Conservation (phyloP, 306 rosid genomes). For the Castanopsis chinensis region DNA sequence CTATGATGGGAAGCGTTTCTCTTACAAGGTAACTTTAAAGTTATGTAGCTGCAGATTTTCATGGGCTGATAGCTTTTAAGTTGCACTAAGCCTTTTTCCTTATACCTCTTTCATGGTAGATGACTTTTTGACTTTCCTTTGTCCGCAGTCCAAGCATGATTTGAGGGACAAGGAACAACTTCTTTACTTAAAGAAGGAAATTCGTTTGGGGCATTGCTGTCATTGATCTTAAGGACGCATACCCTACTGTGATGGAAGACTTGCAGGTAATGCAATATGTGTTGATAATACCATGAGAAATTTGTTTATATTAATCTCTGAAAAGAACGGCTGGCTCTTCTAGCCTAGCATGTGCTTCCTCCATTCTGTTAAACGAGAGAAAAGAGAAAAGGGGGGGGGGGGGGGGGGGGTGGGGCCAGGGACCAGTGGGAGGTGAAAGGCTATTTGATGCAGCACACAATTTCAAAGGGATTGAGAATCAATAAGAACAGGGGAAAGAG, state of each 20-base stretch:
- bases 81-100: neutral
- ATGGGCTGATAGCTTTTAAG: conserved; percentile 8
- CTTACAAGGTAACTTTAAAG: conserved; percentile 69
- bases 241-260: conserved; percentile 74
- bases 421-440: too few species aligned
- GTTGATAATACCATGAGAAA: neutral
- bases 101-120: conserved; percentile 16
- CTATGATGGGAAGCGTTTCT: conserved; percentile 79
- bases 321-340: too few species aligned
- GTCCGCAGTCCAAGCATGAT: conserved; percentile 79
- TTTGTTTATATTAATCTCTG: neutral
- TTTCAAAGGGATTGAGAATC: too few species aligned
- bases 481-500: too few species aligned
- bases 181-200: conserved; percentile 62
- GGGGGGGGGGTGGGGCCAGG: too few species aligned
- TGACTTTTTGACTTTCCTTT: conserved; percentile 25
- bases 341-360: too few species aligned
- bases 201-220: conserved; percentile 94
- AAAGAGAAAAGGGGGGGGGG: too few species aligned
- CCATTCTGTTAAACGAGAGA: too few species aligned
- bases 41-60: neutral
- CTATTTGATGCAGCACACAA: neutral
- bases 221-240: conserved; percentile 68
- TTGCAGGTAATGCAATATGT: conserved; percentile 60
- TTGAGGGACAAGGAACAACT: conserved; percentile 73